Evolutionary conservation across 176 grass and related monocot genomes (phyloP), one percentile per base, ranked within the genome.

Genomic region (Triticum monococcum): DNA sequence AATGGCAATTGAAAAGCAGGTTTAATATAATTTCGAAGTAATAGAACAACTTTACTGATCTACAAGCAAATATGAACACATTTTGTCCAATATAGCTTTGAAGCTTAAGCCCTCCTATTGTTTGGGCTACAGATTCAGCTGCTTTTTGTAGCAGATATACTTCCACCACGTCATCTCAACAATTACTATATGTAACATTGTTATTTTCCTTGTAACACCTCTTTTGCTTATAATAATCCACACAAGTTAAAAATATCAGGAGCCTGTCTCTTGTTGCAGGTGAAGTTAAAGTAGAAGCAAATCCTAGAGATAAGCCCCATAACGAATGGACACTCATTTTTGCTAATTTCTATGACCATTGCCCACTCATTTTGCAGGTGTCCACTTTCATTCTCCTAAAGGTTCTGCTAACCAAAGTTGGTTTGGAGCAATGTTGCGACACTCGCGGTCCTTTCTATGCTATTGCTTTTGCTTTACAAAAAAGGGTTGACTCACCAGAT

Each of bases 381-480:
- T 86, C 93, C 13, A 94, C 93, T 70, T 95, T 86, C 82, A 94
- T 98, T 81, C 70, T 95, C 43, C 79, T 92, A 81, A 98, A 91
- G 71, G 91, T 98, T 71, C 59, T 98, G 37, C 66, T 88, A 36
- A 84, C 91, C 79, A 91, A 98, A 43, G 64, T 78, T 68, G 96
- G 96, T 63, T 54, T 95, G 66, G 22, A 23, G 2, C 88, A 83
- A 38, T 59, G 92, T 13, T 98, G 96, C 64, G 88, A 82, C 12
- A 94, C 79, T 18, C 63, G 75, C 17, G 86, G 91, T 33, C 89
- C 93, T 59, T 98, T 95, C 81, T 94, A 88, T 89, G 75, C 59
- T 25, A 76, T 91, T 14, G 86, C 88, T 35, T 75, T 35, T 83
- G 91, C 90, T 79, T 84, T 98, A 85, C 86, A 84, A 64, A 84